Evolutionary conservation across 2,329 filamentous ascomycete species (phyloP).

Genomic region (Pleochaeta shiraiana): DNA sequence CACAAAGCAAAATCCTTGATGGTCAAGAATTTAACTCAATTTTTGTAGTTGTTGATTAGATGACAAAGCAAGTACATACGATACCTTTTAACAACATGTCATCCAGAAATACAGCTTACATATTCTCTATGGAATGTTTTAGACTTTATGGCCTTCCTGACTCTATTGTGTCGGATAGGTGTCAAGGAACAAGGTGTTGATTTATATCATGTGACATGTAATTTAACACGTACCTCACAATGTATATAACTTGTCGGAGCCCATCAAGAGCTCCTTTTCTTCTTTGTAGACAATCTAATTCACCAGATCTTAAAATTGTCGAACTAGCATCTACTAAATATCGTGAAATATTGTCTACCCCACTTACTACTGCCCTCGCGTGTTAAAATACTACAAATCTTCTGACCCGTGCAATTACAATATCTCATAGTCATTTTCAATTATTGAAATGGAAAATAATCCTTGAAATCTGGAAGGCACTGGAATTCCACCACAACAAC

Average conservation of each 20-base stretch:
- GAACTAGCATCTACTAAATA: neutral
- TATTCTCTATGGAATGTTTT: no score
- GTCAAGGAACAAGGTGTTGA: no score
- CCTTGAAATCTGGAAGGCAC: no score
- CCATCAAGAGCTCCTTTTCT: neutral
- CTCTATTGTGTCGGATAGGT: neutral
- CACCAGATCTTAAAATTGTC: conserved; percentile 2
- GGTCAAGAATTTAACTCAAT: no score
- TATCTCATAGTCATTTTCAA: neutral
- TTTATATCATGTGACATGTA: conserved; percentile 8
- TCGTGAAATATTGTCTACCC: neutral
- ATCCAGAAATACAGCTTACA: no score
- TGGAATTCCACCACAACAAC: neutral
- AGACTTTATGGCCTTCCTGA: no score
- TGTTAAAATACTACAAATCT: neutral
- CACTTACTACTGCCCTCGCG: neutral
- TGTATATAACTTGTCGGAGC: neutral
- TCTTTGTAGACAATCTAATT: conserved; percentile 3
- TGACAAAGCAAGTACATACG: no score
- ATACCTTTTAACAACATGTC: no score
- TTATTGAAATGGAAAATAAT: no score
- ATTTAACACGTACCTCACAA: neutral
- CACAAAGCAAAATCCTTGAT: no score
- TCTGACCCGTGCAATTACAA: neutral
- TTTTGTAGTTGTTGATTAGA: no score